Base-by-base conservation (phyloP, 2,329 filamentous ascomycete species). In the Xylariaceae sp. region DNA sequence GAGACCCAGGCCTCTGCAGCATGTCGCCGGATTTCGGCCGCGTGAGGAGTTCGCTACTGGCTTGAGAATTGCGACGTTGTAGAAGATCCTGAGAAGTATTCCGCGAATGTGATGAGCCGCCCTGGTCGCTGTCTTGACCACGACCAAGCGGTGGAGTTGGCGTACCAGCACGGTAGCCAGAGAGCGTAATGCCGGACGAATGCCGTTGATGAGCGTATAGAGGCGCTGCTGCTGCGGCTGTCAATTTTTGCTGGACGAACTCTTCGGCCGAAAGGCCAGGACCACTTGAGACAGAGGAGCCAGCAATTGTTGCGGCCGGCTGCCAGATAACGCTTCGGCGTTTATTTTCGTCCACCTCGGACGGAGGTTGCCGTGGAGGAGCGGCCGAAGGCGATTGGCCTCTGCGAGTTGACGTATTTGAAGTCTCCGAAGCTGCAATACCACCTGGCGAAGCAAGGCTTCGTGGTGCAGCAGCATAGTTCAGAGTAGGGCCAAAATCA, bases 401-500 rank as follows among this genome's bases (percentile, higher is more conserved):
- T 9, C 59, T 59, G 19, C 67, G 65, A 3, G 58, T 65, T 3
- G 72, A 69, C 1, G 72, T 70, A 47, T 68, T 71, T 0, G 70
- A 65, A 29, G 67, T 65, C 3, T 65, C 66, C 7, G 58, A 53
- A 26, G 53, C 31, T 29, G 50, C 53, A 49, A 60, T 57, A 12
- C 39, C 53, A n/a, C 52, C 47, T 2, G 58, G 55, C 11, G 62
- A 59, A 2, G 62, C 51, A 30, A 62, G 55, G 2, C 60, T 57
- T 47, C 67, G 53, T 58, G 65, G 62, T 49, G 63, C 58, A 7
- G 53, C 54, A 4, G 64, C 60, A 35, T 90, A 86, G 56, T 87
- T 86, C 63, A 89, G 74, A 0, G 91, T 96, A 4, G 86, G 89
- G 0, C 92, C 92, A 71, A 96, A 96, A 69, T 96, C 86, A 59